Evolutionary conservation across 805 yeast genomes (phyloP), one percentile per base, ranked within the genome.

Genomic region (Saturnispora hagleri): DNA sequence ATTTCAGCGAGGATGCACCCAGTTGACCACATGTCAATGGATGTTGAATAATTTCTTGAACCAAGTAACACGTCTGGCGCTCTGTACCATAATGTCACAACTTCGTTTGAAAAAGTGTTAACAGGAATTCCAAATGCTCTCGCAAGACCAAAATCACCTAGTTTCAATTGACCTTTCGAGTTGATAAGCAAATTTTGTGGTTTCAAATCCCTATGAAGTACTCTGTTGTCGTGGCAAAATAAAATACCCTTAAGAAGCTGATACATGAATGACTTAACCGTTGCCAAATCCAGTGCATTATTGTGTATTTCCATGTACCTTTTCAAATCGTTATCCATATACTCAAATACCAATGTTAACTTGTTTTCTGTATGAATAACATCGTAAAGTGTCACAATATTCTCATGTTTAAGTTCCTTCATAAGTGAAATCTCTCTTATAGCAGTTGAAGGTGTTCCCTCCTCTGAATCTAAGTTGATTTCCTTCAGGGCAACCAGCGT

Each of bases 381-480:
- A 67, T 91, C 99, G 70, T 89, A 89, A 47, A 91, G 71, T 13
- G 96, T 82, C 44, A 91, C 95, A 57, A 91, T 89, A 67, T 91
- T 91, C 58, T 86, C 96, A 66, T 90, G 95, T 65, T 87, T 88
- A 54, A 91, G 75, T 69, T 91, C 99, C 69, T 91, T 91, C 89
- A 91, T 85, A 53, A 91, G 73, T 4, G 98, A 91, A 56, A 91
- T 91, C 69, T 91, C 99, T 57, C 99, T 78, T 61, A 91, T 91
- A 2, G 99, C 99, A 1, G 99, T 93, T 5, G 97, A 89, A 7
- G 99, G 99, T 1, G 98, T 95, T 38, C 99, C 99, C 70, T 93
- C 97, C 64, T 93, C 99, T 48, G 95, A 84, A 64, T 93, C 99
- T 55, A 91, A 74, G 61, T 86, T 86, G 70, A 93, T 93, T 67